A percentile compares a stretch with the other conserved stretches of the same genome.
These are phyloP conservation scores for Syzygium syzygioides DNA, from an alignment of 441 rosid genomes.

Conservation along the genomic window DNA sequence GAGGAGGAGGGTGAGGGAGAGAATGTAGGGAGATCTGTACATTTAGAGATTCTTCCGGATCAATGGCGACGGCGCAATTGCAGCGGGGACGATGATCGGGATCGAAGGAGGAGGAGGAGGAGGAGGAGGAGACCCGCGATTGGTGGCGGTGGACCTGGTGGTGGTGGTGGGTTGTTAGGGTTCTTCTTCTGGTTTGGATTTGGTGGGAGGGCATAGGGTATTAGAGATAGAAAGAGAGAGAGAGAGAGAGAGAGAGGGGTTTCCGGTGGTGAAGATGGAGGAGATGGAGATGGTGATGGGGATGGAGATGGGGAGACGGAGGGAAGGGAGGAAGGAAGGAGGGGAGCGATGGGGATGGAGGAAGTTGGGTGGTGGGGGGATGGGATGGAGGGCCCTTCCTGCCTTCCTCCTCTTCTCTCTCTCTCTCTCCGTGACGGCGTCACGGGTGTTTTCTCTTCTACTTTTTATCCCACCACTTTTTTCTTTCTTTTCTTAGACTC, in stretches of 20 bases:
- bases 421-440: background rate
- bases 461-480: background rate
- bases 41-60: background rate
- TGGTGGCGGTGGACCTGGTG: background rate
- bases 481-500: background rate
- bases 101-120: background rate
- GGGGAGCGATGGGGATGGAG: background rate
- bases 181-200: background rate
- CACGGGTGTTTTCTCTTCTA: background rate
- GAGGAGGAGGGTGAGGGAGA: conserved; percentile 11
- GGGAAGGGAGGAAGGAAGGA: background rate
- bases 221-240: background rate
- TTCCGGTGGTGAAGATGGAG: background rate
- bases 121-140: background rate
- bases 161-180: background rate
- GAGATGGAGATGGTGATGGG: background rate
- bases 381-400: background rate
- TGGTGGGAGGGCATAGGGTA: background rate
- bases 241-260: background rate
- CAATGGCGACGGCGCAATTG: background rate
- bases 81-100: background rate
- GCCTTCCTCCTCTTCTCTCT: background rate
- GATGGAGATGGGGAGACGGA: background rate
- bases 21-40: conserved; percentile 9
- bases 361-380: background rate